Evolutionary conservation across 2,329 filamentous ascomycete species (phyloP).

Genomic region (Nothomitra cinnamomea): DNA sequence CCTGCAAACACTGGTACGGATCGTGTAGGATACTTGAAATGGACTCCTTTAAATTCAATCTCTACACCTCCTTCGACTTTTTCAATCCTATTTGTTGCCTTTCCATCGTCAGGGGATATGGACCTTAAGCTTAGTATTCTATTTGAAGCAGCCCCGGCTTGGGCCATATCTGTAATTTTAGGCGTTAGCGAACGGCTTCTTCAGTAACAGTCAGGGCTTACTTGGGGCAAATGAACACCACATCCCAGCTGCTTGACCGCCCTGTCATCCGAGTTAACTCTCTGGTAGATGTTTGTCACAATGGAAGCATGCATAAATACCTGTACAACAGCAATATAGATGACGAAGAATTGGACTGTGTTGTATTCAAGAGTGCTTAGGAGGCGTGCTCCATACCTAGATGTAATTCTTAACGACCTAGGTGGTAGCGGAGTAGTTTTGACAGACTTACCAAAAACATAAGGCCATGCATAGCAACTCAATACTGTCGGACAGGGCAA

Average conservation of each 20-base stretch:
- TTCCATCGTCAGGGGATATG: slow-evolving; percentile 1
- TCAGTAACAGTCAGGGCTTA: not conserved
- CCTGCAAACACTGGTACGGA: slow-evolving; percentile 17
- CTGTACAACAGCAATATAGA: slow-evolving; percentile 50
- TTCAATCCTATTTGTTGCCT: not conserved
- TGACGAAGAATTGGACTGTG: slow-evolving; percentile 33
- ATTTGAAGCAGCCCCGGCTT: slow-evolving; percentile 22
- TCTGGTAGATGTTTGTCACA: not conserved
- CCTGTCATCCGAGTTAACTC: slow-evolving; percentile 16
- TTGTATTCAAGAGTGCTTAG: slow-evolving; percentile 33
- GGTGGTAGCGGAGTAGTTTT: not conserved
- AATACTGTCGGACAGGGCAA: slow-evolving; percentile 52
- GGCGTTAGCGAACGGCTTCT: not conserved
- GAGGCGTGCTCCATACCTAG: slow-evolving; percentile 49
- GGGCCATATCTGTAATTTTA: slow-evolving; percentile 17
- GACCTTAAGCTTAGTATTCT: slow-evolving; percentile 19
- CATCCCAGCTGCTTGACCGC: slow-evolving; percentile 48
- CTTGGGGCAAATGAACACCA: slow-evolving; percentile 50
- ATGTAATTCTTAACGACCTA: slow-evolving; percentile 27
- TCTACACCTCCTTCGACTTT: slow-evolving; percentile 13
- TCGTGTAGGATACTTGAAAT: slow-evolving; percentile 22
- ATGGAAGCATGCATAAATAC: not conserved
- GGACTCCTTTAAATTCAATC: slow-evolving; percentile 19
- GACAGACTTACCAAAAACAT: slow-evolving; percentile 33
- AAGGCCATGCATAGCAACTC: slow-evolving; percentile 46